Evolutionary conservation across 2,329 filamentous ascomycete genomes (phyloP), one percentile per base, ranked within the genome.

Genomic region (Westerdykella ornata): DNA sequence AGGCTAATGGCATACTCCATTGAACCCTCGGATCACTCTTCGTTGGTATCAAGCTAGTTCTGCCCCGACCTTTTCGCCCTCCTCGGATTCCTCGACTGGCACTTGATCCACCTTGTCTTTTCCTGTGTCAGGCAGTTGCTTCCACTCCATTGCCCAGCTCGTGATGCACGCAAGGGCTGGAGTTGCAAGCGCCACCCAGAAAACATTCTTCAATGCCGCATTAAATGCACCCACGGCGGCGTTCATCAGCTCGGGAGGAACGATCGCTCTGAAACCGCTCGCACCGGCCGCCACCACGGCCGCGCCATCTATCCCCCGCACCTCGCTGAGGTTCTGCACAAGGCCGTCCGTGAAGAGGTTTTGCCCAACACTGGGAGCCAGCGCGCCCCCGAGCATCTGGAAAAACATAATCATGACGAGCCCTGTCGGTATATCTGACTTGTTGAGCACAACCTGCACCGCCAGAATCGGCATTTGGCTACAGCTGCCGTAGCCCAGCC

Each of bases 261-360:
- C 15, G 12, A 17, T 19, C 30, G 13, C 13, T 16, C 30, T 32
- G 15, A 32, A 32, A 16, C 15, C 30, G 13, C 15, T 32, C 30
- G 30, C 30, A 32, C 30, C 30, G 15, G 30, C 30, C 15, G 13
- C 15, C 13, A 32, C 30, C 30, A 32, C 30, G 15, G 30, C 30
- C 13, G 30, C 30, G 13, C 30, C 12, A 13, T 32, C 30, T 16
- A 32, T 16, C 6, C 30, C 30, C 13, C 15, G 5, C 30, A 32
- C 30, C 13, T 32, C 12, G 13, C 15, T 16, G 13, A 32, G 18
- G 33, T 72, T 67, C 5, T 68, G 58, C 43, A 79, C 67, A 22
- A 85, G 67, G 1, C 72, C 76, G 53, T 82, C 81, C 49, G 77
- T 73, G 68, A 84, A 83, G 32, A 82, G 70, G 11, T 78, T 76